phyloP scores from a whole-genome alignment of 495 filamentous ascomycete genomes.

The Neurospora sublineolata region DNA sequence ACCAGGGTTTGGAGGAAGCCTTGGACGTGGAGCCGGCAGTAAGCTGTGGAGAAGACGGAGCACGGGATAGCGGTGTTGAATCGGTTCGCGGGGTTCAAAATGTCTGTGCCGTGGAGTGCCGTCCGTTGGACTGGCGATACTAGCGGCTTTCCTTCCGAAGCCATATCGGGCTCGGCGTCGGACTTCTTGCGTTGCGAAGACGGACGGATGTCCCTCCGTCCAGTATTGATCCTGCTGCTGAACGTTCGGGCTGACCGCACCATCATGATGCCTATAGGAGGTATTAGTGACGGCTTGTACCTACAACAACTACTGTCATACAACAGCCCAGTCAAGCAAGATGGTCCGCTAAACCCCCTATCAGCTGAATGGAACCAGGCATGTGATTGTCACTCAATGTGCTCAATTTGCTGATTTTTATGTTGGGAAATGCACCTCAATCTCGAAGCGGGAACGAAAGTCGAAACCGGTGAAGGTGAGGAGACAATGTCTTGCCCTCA shows the following conservation, averaged over 20 bases:
- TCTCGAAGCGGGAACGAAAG: not conserved
- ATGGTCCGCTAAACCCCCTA: not conserved
- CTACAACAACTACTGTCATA: not conserved
- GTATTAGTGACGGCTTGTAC: not conserved
- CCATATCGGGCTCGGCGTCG: not conserved
- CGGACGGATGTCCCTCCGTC: not conserved
- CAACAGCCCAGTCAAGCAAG: not conserved
- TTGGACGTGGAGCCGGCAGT: not conserved
- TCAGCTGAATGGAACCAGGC: not conserved
- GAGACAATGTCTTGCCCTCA: not conserved
- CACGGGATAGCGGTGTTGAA: not conserved
- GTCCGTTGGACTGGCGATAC: not conserved
- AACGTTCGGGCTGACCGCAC: not conserved
- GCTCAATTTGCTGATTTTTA: not conserved
- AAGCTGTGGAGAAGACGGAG: not conserved
- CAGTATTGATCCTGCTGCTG: not conserved
- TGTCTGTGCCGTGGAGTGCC: not conserved
- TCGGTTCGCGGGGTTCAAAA: not conserved
- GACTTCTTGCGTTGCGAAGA: not conserved
- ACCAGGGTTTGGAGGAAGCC: not conserved
- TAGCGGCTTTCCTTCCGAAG: not conserved
- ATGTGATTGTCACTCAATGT: not conserved
- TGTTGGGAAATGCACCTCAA: not conserved
- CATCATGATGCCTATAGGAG: not conserved
- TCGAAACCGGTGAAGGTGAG: not conserved